These are phyloP conservation scores for Sicyos edulis DNA, from an alignment of 306 rosid species.

Conservation along the genomic window DNA sequence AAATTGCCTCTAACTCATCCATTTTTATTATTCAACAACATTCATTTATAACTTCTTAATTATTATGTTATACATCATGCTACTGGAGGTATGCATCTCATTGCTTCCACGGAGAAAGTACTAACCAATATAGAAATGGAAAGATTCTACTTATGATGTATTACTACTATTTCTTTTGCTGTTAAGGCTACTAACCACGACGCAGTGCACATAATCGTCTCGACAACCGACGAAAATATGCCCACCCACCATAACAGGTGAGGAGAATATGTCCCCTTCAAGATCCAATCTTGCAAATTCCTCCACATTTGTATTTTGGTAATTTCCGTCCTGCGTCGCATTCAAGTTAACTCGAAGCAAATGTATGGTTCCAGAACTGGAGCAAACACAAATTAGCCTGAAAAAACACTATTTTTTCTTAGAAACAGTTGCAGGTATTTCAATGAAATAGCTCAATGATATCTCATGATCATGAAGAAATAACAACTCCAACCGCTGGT, in stretches of 20 bases:
- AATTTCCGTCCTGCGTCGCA: conserved; percentile 17
- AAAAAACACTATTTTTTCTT: not conserved
- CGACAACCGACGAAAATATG: conserved; percentile 76
- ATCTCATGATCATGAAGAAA: not conserved
- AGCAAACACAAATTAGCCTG: conserved; percentile 70
- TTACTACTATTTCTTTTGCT: conserved; percentile 2
- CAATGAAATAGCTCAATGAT: not conserved
- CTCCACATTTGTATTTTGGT: conserved; percentile 31
- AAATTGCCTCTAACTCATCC: too few species aligned
- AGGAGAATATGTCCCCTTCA: conserved; percentile 68
- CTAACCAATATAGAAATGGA: not conserved
- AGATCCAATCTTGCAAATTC: conserved; percentile 54
- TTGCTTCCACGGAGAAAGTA: not conserved
- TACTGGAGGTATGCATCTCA: not conserved
- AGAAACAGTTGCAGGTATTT: not conserved
- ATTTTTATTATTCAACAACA: too few species aligned
- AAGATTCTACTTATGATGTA: not conserved
- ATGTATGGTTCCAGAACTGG: conserved; percentile 65
- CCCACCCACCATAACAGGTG: conserved; percentile 79
- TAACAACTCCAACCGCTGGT: not conserved
- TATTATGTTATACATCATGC: too few species aligned
- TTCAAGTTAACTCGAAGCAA: conserved; percentile 43
- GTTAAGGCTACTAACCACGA: conserved; percentile 1
- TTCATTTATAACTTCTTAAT: too few species aligned
- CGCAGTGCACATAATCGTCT: conserved; percentile 68